These are phyloP conservation scores for Chalaropsis ovoidea DNA, from an alignment of 2,329 filamentous ascomycete species.

Conservation along the genomic window DNA sequence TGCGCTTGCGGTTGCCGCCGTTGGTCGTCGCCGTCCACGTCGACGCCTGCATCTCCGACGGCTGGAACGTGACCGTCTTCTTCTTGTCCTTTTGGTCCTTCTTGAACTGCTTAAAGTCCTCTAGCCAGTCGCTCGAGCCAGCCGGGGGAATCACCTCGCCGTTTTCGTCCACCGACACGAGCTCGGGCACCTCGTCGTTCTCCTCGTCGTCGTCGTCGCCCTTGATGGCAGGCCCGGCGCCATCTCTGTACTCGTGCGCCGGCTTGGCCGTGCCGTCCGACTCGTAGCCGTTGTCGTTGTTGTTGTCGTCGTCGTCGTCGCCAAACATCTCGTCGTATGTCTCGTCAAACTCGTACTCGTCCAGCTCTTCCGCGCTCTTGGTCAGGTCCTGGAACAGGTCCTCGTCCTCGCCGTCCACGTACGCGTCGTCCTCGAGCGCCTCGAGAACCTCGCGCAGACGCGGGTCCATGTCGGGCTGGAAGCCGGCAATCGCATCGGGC, in stretches of 20 bases:
- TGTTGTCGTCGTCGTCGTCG: constrained; percentile 61
- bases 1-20: constrained; percentile 79
- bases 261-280: constrained; percentile 84
- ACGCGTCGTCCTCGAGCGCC: constrained; percentile 89
- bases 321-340: constrained; percentile 44
- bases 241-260: constrained; percentile 44
- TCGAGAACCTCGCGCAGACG: constrained; percentile 81
- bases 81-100: constrained; percentile 53
- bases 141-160: constrained; percentile 36
- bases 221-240: constrained; percentile 15
- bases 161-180: constrained; percentile 42
- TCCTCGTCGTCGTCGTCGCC: constrained; percentile 19
- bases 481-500: constrained; percentile 82
- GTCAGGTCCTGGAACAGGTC: constrained; percentile 71
- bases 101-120: constrained; percentile 91
- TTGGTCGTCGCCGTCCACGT: constrained; percentile 66
- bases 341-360: constrained; percentile 70
- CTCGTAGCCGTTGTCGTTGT: constrained; percentile 72
- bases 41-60: constrained; percentile 58
- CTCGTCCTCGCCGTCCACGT: constrained; percentile 76
- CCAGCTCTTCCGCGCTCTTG: constrained; percentile 59
- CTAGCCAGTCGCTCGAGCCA: constrained; percentile 72
- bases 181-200: constrained; percentile 38
- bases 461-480: constrained; percentile 97
- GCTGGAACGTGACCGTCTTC: constrained; percentile 33